Evolutionary conservation across 257 asterid species (phyloP).

Genomic region (Vinca minor): DNA sequence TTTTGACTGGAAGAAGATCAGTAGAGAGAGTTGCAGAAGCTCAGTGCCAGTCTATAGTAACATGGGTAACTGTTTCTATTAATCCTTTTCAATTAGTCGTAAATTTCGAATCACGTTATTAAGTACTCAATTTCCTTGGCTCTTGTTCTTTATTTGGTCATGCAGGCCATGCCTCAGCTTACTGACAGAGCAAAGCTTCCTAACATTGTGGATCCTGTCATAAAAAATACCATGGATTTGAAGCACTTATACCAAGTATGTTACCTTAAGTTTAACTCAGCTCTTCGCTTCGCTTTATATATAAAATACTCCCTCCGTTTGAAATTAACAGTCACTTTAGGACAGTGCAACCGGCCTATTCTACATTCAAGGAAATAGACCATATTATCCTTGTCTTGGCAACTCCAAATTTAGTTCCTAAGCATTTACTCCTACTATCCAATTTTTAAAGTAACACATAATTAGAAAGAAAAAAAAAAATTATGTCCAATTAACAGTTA

Average conservation of each 20-base stretch:
- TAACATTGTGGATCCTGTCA: constrained; percentile 63
- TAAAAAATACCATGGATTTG: constrained; percentile 69
- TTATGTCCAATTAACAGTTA: no score
- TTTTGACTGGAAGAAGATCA: constrained; percentile 74
- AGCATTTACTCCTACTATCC: no score
- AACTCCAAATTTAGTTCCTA: no score
- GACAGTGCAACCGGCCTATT: no score
- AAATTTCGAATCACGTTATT: neutral
- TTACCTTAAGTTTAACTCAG: neutral
- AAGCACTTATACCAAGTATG: constrained; percentile 90
- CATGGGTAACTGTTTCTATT: constrained; percentile 49
- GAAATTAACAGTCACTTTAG: no score
- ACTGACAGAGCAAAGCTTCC: constrained; percentile 90
- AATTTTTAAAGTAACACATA: no score
- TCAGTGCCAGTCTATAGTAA: constrained; percentile 73
- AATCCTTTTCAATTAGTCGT: neutral
- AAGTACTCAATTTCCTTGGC: neutral
- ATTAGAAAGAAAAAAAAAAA: no score
- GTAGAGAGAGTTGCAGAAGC: constrained; percentile 63
- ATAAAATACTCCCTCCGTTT: neutral
- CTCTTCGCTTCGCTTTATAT: neutral
- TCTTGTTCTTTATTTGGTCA: constrained; percentile 6
- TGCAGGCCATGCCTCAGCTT: constrained; percentile 96
- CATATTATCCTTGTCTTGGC: no score
- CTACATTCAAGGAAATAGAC: no score